Conservation (phyloP, 805 yeast genomes). For the Candida maris region DNA sequence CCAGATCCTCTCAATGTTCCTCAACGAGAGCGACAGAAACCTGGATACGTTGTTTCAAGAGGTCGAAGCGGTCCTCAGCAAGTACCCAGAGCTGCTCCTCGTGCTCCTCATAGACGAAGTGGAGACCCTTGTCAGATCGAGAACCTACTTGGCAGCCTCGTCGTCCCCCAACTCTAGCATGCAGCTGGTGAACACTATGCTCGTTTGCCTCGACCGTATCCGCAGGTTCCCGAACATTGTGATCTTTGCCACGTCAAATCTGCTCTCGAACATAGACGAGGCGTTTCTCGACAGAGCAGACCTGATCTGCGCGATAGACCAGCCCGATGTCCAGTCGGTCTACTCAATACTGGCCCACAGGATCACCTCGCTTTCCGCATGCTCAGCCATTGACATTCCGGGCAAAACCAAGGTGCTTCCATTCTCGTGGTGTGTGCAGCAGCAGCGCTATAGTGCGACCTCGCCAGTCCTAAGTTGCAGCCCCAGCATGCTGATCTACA, state of each 20-base stretch:
- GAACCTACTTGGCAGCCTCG: conserved; percentile 32
- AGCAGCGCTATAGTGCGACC: not conserved
- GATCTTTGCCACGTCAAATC: conserved; percentile 40
- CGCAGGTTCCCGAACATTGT: conserved; percentile 33
- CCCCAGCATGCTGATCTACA: conserved; percentile 8
- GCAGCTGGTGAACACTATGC: conserved; percentile 41
- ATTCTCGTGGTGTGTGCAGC: conserved; percentile 1
- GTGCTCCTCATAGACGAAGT: conserved; percentile 44
- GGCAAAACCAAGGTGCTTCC: not conserved
- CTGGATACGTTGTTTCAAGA: conserved; percentile 35
- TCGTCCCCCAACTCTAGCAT: conserved; percentile 36
- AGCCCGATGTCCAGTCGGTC: conserved; percentile 32
- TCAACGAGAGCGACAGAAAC: conserved; percentile 44
- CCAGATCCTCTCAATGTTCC: conserved; percentile 42
- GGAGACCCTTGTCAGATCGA: conserved; percentile 42
- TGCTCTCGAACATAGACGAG: conserved; percentile 35
- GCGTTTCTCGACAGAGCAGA: conserved; percentile 46
- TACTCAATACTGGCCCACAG: conserved; percentile 29
- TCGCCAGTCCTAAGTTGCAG: not conserved
- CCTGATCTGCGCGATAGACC: conserved; percentile 32
- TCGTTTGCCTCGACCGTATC: conserved; percentile 40
- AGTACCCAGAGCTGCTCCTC: conserved; percentile 20
- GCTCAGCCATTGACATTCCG: not conserved
- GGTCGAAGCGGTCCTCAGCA: conserved; percentile 22
- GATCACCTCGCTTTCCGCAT: conserved; percentile 21